phyloP scores from a whole-genome alignment of 371 early-diverging fungal species.

The Apophysomyces elegans region DNA sequence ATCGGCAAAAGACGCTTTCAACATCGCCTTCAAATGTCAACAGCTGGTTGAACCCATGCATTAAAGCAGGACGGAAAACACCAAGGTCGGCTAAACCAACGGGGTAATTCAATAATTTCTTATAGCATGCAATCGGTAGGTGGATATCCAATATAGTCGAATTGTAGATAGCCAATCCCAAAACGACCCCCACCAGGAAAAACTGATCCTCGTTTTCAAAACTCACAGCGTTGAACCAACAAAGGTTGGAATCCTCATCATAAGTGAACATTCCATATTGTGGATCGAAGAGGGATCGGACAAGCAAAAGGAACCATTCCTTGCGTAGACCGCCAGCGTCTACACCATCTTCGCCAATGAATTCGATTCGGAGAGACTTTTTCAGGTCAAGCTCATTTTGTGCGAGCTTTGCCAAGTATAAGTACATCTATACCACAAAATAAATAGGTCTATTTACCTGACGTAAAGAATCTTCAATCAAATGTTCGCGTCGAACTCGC shows the following conservation, averaged over 20 bases:
- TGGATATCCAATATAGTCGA: conserved; percentile 90
- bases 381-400: conserved; percentile 79
- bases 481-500: conserved; percentile 79
- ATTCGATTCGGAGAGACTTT: conserved; percentile 83
- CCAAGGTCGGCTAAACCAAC: conserved; percentile 64
- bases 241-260: conserved; percentile 78
- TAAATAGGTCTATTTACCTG: conserved; percentile 43
- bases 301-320: conserved; percentile 93
- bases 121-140: conserved; percentile 90
- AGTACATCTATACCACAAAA: background rate
- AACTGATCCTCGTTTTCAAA: conserved; percentile 90
- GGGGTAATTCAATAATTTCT: conserved; percentile 82
- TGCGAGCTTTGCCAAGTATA: conserved; percentile 50
- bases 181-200: conserved; percentile 90
- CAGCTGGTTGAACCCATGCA: conserved; percentile 82
- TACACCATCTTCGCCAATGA: conserved; percentile 87
- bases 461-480: conserved; percentile 85
- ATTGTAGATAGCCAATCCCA: conserved; percentile 95
- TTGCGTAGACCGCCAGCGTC: conserved; percentile 98
- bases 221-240: conserved; percentile 91
- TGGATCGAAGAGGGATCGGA: conserved; percentile 91
- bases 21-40: conserved; percentile 85
- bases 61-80: conserved; percentile 69
- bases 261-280: conserved; percentile 80
- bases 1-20: conserved; percentile 80